A percentile compares a stretch with the other conserved stretches of the same genome.
These are phyloP conservation scores for Psidium guajava DNA, from an alignment of 345 rosid species.

Conservation along the genomic window DNA sequence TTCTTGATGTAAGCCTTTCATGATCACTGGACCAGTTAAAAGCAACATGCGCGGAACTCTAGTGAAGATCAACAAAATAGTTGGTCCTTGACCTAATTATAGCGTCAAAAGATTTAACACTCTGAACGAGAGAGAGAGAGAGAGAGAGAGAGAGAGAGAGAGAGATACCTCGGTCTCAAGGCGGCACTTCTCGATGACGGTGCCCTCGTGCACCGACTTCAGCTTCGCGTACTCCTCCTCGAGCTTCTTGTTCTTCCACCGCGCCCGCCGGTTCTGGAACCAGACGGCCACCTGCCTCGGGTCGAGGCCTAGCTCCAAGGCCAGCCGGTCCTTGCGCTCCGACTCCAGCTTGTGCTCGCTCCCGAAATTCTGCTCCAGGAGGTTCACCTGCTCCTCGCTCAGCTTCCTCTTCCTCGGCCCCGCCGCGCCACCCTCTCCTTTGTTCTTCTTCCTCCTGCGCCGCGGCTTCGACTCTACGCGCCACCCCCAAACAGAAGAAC, in stretches of 20 bases:
- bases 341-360: slow-evolving; percentile 78
- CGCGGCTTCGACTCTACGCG: slow-evolving; percentile 28
- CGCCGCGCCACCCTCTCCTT: slow-evolving; percentile 15
- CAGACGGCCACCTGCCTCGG: too few species aligned
- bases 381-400: slow-evolving; percentile 43
- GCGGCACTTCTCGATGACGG: slow-evolving; percentile 40
- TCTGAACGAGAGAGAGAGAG: background rate
- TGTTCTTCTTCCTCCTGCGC: slow-evolving; percentile 49
- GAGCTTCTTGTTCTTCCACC: slow-evolving; percentile 34
- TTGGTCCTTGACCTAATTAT: background rate
- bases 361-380: slow-evolving; percentile 58
- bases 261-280: too few species aligned
- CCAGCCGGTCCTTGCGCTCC: slow-evolving; percentile 69
- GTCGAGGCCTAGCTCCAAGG: slow-evolving; percentile 3
- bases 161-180: slow-evolving; percentile 66
- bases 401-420: slow-evolving; percentile 68
- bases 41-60: background rate
- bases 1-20: background rate
- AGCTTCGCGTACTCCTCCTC: slow-evolving; percentile 65
- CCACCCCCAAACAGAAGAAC: background rate
- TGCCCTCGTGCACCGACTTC: slow-evolving; percentile 33
- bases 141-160: background rate
- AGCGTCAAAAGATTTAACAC: too few species aligned
- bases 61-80: background rate
- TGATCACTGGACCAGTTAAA: background rate